phyloP scores from a whole-genome alignment of 257 asterid species.

The Solanum rostratum region DNA sequence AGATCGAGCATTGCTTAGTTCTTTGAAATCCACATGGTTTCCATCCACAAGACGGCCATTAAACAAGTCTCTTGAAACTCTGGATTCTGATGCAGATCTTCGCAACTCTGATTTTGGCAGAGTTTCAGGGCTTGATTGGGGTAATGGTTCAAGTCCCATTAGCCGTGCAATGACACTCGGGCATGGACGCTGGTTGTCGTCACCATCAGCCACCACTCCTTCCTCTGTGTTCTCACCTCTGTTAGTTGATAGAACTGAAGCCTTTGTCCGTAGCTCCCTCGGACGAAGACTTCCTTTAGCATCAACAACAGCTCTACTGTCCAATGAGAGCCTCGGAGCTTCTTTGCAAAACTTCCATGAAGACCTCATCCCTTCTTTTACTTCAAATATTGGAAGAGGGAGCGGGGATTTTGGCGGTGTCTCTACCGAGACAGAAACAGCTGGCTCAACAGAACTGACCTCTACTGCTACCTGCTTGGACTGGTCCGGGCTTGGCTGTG shows the following conservation, averaged over 20 bases:
- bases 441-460: conserved; percentile 18
- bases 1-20: conserved; percentile 16
- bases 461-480: not conserved
- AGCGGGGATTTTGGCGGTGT: conserved; percentile 48
- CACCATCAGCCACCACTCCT: conserved; percentile 19
- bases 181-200: conserved; percentile 40
- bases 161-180: conserved; percentile 83
- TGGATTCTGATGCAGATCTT: conserved; percentile 87
- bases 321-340: conserved; percentile 82
- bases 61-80: conserved; percentile 69
- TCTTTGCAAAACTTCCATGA: conserved; percentile 80
- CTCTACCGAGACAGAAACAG: not conserved
- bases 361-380: conserved; percentile 49
- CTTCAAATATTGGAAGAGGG: conserved; percentile 33
- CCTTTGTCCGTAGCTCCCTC: conserved; percentile 47
- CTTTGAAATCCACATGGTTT: conserved; percentile 15
- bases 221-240: conserved; percentile 23
- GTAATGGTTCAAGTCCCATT: conserved; percentile 82
- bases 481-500: conserved; percentile 21
- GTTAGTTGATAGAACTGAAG: conserved; percentile 18
- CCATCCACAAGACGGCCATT: conserved; percentile 39
- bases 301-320: conserved; percentile 89
- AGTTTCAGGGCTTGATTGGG: conserved; percentile 27
- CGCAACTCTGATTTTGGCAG: conserved; percentile 57
- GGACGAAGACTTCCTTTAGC: conserved; percentile 85